Percentiles rank a stretch among this genome's conserved stretches.
phyloP scores from a whole-genome alignment of 257 asterid species.

The Fraxinus anomala region DNA sequence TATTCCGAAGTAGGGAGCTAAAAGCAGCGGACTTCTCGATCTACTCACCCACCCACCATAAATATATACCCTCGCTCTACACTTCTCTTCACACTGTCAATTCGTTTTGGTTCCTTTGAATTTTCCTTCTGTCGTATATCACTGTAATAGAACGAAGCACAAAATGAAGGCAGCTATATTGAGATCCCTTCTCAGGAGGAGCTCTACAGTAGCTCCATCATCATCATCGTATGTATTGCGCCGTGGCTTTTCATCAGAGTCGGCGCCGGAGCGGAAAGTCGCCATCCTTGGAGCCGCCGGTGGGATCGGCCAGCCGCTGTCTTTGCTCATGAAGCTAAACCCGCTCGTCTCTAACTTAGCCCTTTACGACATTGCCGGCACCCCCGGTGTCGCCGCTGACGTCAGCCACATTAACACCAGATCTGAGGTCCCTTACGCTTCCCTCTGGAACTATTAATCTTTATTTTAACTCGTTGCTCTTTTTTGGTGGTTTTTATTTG shows the following conservation, averaged over 20 bases:
- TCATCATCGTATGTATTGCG: conserved; percentile 14
- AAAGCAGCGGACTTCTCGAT: too few relatives aligned
- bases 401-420: conserved; percentile 91
- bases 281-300: conserved; percentile 89
- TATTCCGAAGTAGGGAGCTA: too few relatives aligned
- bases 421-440: conserved; percentile 55
- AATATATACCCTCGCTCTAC: too few relatives aligned
- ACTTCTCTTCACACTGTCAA: too few relatives aligned
- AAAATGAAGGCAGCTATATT: conserved; percentile 54
- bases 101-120: neutral
- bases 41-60: too few relatives aligned
- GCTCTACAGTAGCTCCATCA: conserved; percentile 27
- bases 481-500: too few relatives aligned
- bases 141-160: neutral
- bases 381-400: conserved; percentile 93
- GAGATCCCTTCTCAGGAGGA: conserved; percentile 58
- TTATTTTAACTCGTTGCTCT: neutral
- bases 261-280: conserved; percentile 76
- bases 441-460: neutral
- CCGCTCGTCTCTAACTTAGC: conserved; percentile 74
- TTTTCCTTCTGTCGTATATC: neutral
- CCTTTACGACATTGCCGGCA: conserved; percentile 84
- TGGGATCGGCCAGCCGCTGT: conserved; percentile 87
- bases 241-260: conserved; percentile 57
- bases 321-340: conserved; percentile 87